These are phyloP conservation scores for Quercus mongolica DNA, from an alignment of 306 rosid species.

Conservation along the genomic window DNA sequence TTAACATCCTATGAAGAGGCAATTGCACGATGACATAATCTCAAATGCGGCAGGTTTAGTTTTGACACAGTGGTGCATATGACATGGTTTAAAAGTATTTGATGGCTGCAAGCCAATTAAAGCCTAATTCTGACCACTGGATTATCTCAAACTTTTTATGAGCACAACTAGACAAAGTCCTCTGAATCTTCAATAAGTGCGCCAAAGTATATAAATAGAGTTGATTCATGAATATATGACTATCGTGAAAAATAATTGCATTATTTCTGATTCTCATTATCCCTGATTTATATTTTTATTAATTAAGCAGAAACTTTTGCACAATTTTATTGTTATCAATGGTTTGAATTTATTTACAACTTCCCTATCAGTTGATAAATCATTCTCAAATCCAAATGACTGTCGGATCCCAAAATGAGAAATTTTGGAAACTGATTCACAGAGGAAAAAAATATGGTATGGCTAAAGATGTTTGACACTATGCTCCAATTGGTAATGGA, in stretches of 20 bases:
- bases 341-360: background rate
- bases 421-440: constrained; percentile 5
- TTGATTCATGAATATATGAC: background rate
- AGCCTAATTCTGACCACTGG: background rate
- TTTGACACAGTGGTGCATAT: background rate
- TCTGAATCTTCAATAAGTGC: background rate
- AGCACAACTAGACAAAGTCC: background rate
- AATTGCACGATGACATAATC: background rate
- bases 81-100: background rate
- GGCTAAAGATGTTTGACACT: background rate
- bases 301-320: background rate
- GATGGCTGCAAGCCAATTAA: background rate
- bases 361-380: background rate
- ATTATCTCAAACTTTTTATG: background rate
- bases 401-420: background rate
- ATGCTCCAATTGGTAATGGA: background rate
- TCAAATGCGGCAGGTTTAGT: background rate
- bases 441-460: constrained; percentile 3
- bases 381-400: background rate
- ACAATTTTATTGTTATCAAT: background rate
- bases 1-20: constrained; percentile 5
- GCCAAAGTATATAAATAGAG: background rate
- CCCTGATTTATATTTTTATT: background rate
- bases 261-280: background rate
- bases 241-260: background rate